Evolutionary conservation across 2,329 filamentous ascomycete species (phyloP), one percentile per base, ranked within the genome.

Genomic region (Pseudocercospora ulei): DNA sequence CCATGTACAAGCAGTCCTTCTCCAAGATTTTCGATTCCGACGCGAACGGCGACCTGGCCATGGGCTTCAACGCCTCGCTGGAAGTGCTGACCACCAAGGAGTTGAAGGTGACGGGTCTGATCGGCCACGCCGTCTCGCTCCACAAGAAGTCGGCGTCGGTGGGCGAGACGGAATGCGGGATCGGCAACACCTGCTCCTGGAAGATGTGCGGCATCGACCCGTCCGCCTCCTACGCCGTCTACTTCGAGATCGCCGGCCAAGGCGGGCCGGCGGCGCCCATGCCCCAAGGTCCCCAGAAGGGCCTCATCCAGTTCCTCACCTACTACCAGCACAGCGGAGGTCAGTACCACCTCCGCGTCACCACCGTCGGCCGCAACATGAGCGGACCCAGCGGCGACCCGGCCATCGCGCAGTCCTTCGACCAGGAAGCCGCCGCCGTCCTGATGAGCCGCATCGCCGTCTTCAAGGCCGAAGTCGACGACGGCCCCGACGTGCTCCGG

Each of bases 181-280:
- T 98, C 54, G 90, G 90, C 49, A 96, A 96, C 60, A 98, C 90
- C 1, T 96, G 88, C 64, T 88, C 87, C 2, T 98, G 90, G 90
- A 98, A 98, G 67, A 95, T 98, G 88, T 96, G 90, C 56, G 87
- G 86, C 51, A 95, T 98, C 51, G 87, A 96, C 55, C 90, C 90
- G 7, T 81, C 78, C 39, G 78, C 90, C 19, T 95, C 86, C 56
- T 96, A 96, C 56, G 90, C 86, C 45, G 75, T 98, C 47, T 98
- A 96, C 66, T 98, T 96, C 55, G 90, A 98, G 63, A 92, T 98
- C 58, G 88, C 90, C 30, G 85, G 82, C 54, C 90, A 96, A 65
- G 86, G 85, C 22, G 86, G 86, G 5, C 82, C 86, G 9, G 73
- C 82, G 33, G 52, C 55, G 12, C 43, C 83, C 48, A 82, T 92